Base-by-base conservation (phyloP, 352 stramenopile genomes). In the Phytophthora uliginosa region DNA sequence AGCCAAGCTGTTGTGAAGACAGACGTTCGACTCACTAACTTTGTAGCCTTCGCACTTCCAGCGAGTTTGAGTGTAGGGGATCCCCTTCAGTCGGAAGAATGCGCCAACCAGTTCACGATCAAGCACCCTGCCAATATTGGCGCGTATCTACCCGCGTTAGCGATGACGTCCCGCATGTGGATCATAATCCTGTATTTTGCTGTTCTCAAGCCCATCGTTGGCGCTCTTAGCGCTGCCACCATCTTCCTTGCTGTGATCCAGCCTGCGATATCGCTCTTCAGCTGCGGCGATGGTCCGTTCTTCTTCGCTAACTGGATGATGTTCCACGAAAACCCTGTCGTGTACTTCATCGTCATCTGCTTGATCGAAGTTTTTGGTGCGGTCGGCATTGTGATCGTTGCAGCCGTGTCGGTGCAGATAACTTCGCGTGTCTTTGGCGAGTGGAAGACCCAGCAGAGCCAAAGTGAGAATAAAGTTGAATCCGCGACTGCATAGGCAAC, bases 241-340 rank as follows among this genome's bases (percentile, higher is more conserved):
- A 36, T 68, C 7, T 10, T 48, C 15, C 24, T 61, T 10, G 18
- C 48, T 24, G 53, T 79, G 2, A 20, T 71, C 10, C 51, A 71
- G 1, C 79, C 79, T 2, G 72, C 77, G 20, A 48, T 78, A n/a
- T 61, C 77, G 15, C 59, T 79, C 8, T 71, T 71, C 24, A 52
- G 10, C 13, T n/a, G 57, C 8, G 61, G 50, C 9, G 10, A 59
- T 22, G 45, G 31, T 3, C 42, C 38, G 18, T 45, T 48, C 13
- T 54, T 54, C 51, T 54, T 54, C 51, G 36, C 26, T 4, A 45
- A 33, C 12, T 31, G 56, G 18, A 42, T 74, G 31, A 59, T 47
- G 7, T 64, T 66, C 31, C 12, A 59, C 8, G 66, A 70, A 9
- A 63, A 67, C 24, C 64, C 64, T 3, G 28, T 48, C 8, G 58